Evolutionary conservation across 2,329 filamentous ascomycete species (phyloP).

Genomic region (Cladophialophora chaetospira): DNA sequence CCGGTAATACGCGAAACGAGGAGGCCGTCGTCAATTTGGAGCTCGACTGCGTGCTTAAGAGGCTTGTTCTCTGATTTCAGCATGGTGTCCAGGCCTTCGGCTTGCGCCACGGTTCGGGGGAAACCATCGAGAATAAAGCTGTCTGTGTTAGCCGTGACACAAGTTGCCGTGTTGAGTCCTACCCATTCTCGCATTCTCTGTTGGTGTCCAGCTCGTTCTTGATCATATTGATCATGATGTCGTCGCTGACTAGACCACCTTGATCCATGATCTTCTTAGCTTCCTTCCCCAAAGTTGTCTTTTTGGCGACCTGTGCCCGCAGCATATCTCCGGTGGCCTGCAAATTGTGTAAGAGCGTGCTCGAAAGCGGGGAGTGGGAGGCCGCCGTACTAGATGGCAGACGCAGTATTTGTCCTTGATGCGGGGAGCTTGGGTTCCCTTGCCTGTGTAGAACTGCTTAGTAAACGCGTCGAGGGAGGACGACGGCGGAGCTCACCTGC

Average conservation of each 20-base stretch:
- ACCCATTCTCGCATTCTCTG: conserved; percentile 95
- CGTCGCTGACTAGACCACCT: conserved; percentile 94
- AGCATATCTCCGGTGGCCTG: conserved; percentile 99
- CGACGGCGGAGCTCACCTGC: conserved; percentile 68
- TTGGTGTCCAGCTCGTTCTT: conserved; percentile 94
- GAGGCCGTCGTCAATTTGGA: conserved; percentile 92
- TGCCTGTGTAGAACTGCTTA: conserved; percentile 63
- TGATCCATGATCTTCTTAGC: conserved; percentile 99
- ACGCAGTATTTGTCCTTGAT: conserved; percentile 98
- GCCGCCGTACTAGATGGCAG: conserved; percentile 81
- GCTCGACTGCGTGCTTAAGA: conserved; percentile 92
- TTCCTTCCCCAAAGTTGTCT: conserved; percentile 89
- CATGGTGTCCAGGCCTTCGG: conserved; percentile 93
- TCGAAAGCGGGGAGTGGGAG: neutral
- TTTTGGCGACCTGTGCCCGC: conserved; percentile 95
- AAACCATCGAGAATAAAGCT: conserved; percentile 99
- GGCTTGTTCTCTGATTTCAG: conserved; percentile 74
- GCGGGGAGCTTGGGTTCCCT: conserved; percentile 96
- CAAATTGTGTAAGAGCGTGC: neutral
- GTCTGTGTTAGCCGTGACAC: conserved; percentile 15
- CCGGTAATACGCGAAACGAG: conserved; percentile 96
- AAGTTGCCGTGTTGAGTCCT: conserved; percentile 38
- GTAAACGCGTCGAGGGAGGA: conserved; percentile 8
- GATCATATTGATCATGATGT: conserved; percentile 99
- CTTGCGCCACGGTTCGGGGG: conserved; percentile 93